Base-by-base conservation (phyloP, 371 early-diverging fungal genomes). In the Actinomortierella wolfii region DNA sequence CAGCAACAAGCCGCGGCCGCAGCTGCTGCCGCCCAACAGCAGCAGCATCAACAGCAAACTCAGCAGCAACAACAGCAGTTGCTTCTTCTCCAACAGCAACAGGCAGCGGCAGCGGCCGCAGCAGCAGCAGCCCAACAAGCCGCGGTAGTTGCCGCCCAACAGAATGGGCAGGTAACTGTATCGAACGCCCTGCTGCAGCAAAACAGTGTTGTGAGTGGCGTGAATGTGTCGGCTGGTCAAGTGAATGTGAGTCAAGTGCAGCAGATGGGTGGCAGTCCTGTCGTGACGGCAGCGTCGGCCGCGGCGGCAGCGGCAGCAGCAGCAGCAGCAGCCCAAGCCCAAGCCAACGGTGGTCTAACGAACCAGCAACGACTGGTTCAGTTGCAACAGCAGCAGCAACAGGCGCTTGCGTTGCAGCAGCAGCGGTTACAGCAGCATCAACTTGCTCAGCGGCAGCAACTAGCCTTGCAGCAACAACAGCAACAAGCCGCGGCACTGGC, bases 371-470 rank as follows among this genome's bases (percentile, higher is more conserved):
- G 34, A 28, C 52, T 57, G 24, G 64, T 59, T 51, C 69, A 62
- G 43, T 43, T 65, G 29, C 61, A 61, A 44, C 70, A 70, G 42
- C 63, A 59, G n/a, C 69, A 63, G 49, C 58, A 40, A 24, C 64
- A 63, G 39, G 57, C 57, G 48, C 18, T 60, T 47, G 50, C 40
- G 0, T 25, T 56, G 29, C 64, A 68, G 40, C 67, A 67, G 40
- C 67, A 67, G n/a, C n/a, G n/a, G n/a, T n/a, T n/a, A 53, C 51
- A 60, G 20, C 60, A 51, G 28, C 57, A 56, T 26, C 57, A 56
- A n/a, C n/a, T n/a, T n/a, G n/a, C n/a, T n/a, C 13, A n/a, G 24
- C 54, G 43, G 14, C 43, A 26, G 26, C 57, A 56, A 18, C 2
- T 29, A 13, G 34, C 15, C 11, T 47, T 39, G 40, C 64, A 60